These are phyloP conservation scores for Gracilaria caudata DNA, from an alignment of 23 red algal genomes.

Conservation along the genomic window DNA sequence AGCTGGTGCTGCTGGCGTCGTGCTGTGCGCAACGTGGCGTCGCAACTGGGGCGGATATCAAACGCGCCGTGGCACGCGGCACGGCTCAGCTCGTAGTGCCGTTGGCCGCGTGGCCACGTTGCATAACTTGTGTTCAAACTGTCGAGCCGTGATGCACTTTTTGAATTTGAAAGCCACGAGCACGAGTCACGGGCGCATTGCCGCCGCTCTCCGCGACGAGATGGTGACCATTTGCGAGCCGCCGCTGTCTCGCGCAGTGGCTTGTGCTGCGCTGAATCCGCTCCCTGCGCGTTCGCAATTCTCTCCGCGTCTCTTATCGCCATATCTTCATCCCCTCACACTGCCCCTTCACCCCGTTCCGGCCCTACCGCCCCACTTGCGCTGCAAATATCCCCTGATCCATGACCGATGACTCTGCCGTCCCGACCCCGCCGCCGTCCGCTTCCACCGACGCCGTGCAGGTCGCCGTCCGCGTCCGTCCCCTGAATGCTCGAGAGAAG, in stretches of 20 bases:
- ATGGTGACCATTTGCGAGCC: constrained; percentile 1
- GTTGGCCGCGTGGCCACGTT: neutral
- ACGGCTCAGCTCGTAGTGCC: no score
- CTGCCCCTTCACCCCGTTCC: neutral
- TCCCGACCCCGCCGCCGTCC: neutral
- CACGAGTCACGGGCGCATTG: no score
- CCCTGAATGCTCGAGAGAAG: constrained; percentile 82
- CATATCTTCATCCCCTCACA: no score
- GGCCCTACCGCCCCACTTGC: neutral
- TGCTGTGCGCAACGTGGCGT: constrained; percentile 15
- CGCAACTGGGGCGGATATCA: neutral
- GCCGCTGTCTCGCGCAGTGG: neutral
- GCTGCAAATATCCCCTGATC: neutral
- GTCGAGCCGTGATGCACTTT: neutral
- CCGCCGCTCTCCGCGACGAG: no score
- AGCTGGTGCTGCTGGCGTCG: constrained; percentile 25
- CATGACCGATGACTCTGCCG: neutral
- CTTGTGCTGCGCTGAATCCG: neutral
- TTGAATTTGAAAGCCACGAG: neutral
- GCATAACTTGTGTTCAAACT: no score
- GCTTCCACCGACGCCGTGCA: constrained; percentile 50
- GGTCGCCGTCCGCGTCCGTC: constrained; percentile 83
- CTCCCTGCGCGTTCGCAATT: neutral
- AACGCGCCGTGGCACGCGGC: no score
- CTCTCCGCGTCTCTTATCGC: neutral